Base-by-base conservation (phyloP, 768 basidiomycete genomes). In the Pleurotus citrinopileatus region DNA sequence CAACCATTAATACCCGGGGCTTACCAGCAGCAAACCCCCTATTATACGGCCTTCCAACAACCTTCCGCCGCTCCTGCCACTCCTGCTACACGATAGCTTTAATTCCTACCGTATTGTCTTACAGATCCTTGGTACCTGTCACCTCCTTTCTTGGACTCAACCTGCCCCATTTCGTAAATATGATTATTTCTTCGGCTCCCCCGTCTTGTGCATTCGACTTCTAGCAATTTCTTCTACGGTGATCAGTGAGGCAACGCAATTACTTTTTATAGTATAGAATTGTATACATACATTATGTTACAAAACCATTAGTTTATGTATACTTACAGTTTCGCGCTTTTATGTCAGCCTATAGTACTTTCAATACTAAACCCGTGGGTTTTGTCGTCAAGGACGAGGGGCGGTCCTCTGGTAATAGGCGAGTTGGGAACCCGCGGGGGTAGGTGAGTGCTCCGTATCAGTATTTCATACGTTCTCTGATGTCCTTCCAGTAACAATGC, bases 11-110 rank as follows among this genome's bases (percentile, higher is more conserved):
- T 51, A n/a, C 32, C 48, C 9, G 48, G 48, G 8, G 34, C 48
- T 46, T 40, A 40, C 29, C 51, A 55, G 20, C 54, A 50, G 43
- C 57, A 34, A 23, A 46, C 32, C n/a, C 46, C 37, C 7, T 53
- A 55, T 27, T 52, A 40, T 38, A 36, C 15, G 15, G 27, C 54
- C 19, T 52, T 27, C n/a, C 42, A 34, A 13, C 47, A 51, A 37
- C 40, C 53, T 12, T 37, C 47, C 13, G 38, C 54, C n/a, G 42
- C 48, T 44, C 52, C 38, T 15, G 38, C 28, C 13, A 28, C 54
- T 12, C 29, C 48, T 44, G 38, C 38, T 15, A 22, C 28, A 17
- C 38, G 52, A 23, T 42, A 42, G 28, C 52, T 28, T 37, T 34
- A 28, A 29, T 22, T 45, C 20, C 25, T 22, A n/a, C 23, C 6